Conservation (phyloP, 129 eudicot genomes). For the Chrysanthemum makinoi region DNA sequence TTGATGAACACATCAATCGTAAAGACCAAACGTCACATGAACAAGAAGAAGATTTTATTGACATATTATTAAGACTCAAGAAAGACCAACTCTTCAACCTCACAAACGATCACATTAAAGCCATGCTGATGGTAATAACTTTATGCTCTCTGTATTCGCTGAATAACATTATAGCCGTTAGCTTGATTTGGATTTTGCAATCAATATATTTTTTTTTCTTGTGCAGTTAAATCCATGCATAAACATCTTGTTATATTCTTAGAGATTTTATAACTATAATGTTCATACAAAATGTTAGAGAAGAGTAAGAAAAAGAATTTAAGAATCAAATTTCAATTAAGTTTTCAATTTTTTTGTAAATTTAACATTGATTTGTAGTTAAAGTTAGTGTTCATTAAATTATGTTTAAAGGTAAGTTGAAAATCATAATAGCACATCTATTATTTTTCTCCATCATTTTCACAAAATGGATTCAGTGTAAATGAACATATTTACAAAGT, state of each 20-base stretch:
- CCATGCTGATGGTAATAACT: constrained; percentile 23
- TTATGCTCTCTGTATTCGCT: background rate
- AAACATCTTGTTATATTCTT: too few relatives aligned
- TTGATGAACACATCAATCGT: constrained; percentile 37
- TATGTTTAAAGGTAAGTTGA: background rate
- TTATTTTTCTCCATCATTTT: background rate
- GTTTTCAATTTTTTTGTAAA: too few relatives aligned
- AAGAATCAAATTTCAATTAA: too few relatives aligned
- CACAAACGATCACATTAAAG: constrained; percentile 46
- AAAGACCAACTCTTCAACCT: constrained; percentile 16
- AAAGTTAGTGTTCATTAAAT: too few relatives aligned
- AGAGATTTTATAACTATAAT: too few relatives aligned
- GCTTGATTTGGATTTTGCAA: too few relatives aligned
- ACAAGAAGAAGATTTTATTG: constrained; percentile 33
- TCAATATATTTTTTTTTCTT: too few relatives aligned
- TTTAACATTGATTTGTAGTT: too few relatives aligned
- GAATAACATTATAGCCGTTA: background rate
- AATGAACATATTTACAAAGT: background rate
- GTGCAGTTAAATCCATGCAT: too few relatives aligned
- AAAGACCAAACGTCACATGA: constrained; percentile 14
- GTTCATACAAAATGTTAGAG: too few relatives aligned
- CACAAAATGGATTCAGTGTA: background rate
- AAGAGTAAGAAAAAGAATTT: too few relatives aligned
- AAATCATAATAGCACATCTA: background rate
- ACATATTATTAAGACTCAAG: constrained; percentile 29